Conservation (phyloP, 2,329 filamentous ascomycete species). For the Ophiostoma himal-ulmi region DNA sequence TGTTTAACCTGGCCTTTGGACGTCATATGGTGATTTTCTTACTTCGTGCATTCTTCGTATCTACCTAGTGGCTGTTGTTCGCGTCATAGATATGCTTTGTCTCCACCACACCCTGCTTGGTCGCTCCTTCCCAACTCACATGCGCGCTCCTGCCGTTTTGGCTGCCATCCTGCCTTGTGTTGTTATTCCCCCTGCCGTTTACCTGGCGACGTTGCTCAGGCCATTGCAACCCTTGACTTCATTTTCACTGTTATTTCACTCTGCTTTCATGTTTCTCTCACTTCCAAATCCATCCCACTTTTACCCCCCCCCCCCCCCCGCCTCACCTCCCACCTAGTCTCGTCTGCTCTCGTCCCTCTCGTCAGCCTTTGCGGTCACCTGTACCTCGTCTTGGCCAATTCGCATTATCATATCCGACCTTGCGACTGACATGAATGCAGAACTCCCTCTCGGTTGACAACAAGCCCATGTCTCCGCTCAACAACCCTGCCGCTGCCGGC, state of each 20-base stretch:
- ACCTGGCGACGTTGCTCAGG: not conserved
- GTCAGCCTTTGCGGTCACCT: slow-evolving; percentile 8
- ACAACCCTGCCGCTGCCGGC: slow-evolving; percentile 13
- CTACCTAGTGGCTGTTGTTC: slow-evolving; percentile 6
- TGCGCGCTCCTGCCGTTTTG: slow-evolving; percentile 14
- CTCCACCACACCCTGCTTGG: slow-evolving; percentile 10
- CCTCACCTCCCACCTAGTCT: not conserved
- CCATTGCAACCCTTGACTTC: not conserved
- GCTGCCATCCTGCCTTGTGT: not conserved
- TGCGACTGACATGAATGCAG: slow-evolving; percentile 39
- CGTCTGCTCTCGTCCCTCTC: not conserved
- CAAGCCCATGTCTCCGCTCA: slow-evolving; percentile 32
- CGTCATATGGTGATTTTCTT: not conserved
- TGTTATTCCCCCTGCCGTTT: slow-evolving; percentile 13
- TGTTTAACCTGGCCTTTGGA: not conserved
- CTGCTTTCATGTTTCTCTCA: slow-evolving; percentile 19
- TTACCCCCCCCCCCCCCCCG: not conserved
- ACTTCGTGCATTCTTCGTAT: not conserved
- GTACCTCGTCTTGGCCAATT: not conserved
- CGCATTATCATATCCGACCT: slow-evolving; percentile 24
- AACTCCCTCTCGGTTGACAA: slow-evolving; percentile 64
- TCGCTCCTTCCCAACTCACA: slow-evolving; percentile 18
- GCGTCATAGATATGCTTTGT: slow-evolving; percentile 12
- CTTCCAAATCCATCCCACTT: not conserved
- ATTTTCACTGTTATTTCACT: not conserved